phyloP scores from a whole-genome alignment of 2,329 filamentous ascomycete genomes.

The Aureobasidium mangrovei region DNA sequence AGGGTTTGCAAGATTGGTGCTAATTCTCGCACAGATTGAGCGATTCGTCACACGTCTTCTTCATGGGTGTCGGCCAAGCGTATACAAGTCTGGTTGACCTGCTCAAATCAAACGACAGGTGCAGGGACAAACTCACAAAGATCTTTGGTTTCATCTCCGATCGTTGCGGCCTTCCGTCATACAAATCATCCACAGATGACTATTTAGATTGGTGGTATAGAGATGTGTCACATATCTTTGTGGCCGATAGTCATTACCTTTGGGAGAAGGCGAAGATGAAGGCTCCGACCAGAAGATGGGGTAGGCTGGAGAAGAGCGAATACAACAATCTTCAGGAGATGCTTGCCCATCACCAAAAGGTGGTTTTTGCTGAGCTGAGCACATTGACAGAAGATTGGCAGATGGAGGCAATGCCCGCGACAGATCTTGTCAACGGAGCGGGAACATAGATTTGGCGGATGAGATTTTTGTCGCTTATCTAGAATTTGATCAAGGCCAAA shows the following conservation, averaged over 20 bases:
- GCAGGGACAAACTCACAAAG: conserved; percentile 58
- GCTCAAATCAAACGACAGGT: conserved; percentile 53
- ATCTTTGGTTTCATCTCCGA: conserved; percentile 75
- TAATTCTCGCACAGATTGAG: conserved; percentile 42
- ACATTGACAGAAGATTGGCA: conserved; percentile 33
- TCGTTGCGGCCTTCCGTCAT: conserved; percentile 59
- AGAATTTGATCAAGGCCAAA: conserved; percentile 17
- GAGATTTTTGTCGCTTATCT: neutral
- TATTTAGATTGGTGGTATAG: conserved; percentile 73
- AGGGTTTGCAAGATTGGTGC: neutral
- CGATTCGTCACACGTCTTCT: conserved; percentile 63
- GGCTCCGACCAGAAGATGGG: conserved; percentile 50
- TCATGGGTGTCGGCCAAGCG: conserved; percentile 84
- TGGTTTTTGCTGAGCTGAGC: conserved; percentile 41
- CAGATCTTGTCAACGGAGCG: neutral
- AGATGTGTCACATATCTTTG: conserved; percentile 68
- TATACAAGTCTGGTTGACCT: conserved; percentile 77
- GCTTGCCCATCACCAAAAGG: conserved; percentile 44
- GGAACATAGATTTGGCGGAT: neutral
- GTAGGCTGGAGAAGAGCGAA: conserved; percentile 41
- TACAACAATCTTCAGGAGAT: conserved; percentile 46
- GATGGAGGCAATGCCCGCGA: neutral
- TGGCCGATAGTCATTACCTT: conserved; percentile 64
- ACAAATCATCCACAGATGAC: conserved; percentile 58
- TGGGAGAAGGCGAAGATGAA: conserved; percentile 56